Evolutionary conservation across 352 stramenopile genomes (phyloP), one percentile per base, ranked within the genome.

Genomic region (Globisporangium sylvaticum): DNA sequence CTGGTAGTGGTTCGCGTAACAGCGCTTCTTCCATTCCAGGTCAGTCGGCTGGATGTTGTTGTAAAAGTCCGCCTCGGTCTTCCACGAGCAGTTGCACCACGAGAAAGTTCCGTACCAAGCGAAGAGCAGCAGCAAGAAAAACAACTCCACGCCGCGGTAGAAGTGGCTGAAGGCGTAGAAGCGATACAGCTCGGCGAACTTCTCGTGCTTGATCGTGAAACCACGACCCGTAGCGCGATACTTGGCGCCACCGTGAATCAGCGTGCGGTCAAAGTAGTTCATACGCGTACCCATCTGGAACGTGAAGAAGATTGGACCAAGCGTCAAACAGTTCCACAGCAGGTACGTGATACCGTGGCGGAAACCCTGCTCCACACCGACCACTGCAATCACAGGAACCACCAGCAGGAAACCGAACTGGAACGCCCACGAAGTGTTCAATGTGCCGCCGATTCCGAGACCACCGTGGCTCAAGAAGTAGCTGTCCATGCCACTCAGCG

Each of bases 271-370:
- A 76, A 99, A 99, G 84, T 99, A 99, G 77, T 98, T 92, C 73
- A 97, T 98, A 76, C 98, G 97, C 18, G 97, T 99, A 64, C 98
- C 97, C 82, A 99, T 99, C 74, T 77, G 97, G 83, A 99, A 99
- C 70, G 98, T 99, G 72, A 99, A 99, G 81, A 99, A 98, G 39
- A 99, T 82, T n/a, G 97, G 97, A 54, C 97, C 97, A n/a, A 98
- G 93, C 50, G 96, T 99, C 39, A 98, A 77, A 66, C 98, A 95
- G 68, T 99, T 98, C 83, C 97, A 96, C 29, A 98, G 70, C 61
- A 98, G 81, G 67, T 94, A 95, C 7, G 83, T 96, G 62, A 97
- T 84, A 79, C 95, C 97, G 46, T 96, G 88, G 29, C 88, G 88
- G 82, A 98, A 98, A 55, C 97, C 97, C 60, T 97, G 91, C 76